phyloP scores from a whole-genome alignment of 805 yeast species.

The Candida montana region DNA sequence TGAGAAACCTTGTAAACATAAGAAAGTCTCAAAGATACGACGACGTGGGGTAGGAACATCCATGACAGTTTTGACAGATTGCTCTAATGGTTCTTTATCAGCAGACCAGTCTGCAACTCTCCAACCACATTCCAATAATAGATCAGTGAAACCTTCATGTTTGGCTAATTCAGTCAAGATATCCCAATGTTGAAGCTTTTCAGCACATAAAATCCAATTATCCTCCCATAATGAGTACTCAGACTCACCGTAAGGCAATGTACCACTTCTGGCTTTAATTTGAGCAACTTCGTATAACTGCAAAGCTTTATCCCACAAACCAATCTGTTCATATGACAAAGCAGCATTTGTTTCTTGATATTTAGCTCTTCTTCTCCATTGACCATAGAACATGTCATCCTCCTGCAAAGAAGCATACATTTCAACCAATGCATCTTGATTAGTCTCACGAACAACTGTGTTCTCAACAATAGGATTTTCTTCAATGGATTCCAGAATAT shows the following conservation, averaged over 20 bases:
- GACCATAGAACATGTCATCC: slow-evolving; percentile 94
- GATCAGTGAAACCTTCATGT: slow-evolving; percentile 95
- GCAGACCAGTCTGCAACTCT: slow-evolving; percentile 97
- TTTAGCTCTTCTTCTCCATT: slow-evolving; percentile 96
- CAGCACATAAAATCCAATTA: slow-evolving; percentile 96
- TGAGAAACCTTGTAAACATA: slow-evolving; percentile 88
- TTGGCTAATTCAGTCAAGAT: slow-evolving; percentile 92
- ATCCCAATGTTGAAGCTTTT: slow-evolving; percentile 97
- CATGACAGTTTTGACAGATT: slow-evolving; percentile 92
- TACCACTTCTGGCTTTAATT: slow-evolving; percentile 92
- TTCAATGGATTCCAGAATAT: slow-evolving; percentile 71
- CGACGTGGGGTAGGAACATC: slow-evolving; percentile 98
- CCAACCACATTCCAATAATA: slow-evolving; percentile 98
- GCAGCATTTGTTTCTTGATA: slow-evolving; percentile 92
- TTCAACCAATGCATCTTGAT: slow-evolving; percentile 86
- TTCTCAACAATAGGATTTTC: slow-evolving; percentile 58
- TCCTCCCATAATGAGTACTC: slow-evolving; percentile 98
- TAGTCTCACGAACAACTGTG: slow-evolving; percentile 72
- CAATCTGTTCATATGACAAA: slow-evolving; percentile 88
- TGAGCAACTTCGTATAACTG: slow-evolving; percentile 95
- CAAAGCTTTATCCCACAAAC: slow-evolving; percentile 91
- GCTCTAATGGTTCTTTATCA: slow-evolving; percentile 90
- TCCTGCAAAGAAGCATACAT: slow-evolving; percentile 85
- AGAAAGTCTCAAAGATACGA: slow-evolving; percentile 90
- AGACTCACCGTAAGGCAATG: slow-evolving; percentile 88